Base-by-base conservation (phyloP, 2,329 filamentous ascomycete genomes). In the Beauveria caledonica region DNA sequence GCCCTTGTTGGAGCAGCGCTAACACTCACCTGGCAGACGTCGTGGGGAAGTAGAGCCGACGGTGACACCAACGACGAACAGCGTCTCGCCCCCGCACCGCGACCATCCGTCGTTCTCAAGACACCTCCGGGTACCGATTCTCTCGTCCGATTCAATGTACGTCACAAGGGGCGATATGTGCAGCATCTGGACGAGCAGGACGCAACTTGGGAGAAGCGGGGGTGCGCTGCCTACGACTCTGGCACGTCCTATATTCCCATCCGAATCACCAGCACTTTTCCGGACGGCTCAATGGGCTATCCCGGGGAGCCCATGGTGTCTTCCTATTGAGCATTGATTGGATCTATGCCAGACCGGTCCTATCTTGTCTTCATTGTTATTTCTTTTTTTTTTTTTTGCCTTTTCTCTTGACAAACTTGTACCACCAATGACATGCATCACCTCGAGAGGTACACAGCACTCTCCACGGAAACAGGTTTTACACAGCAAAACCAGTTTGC, bases 21-120 rank as follows among this genome's bases (percentile, higher is more conserved):
- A 62, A 62, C 58, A 39, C 21, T 60, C 40, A 25, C 44, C 40
- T 29, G 51, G 62, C 71, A 97, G 92, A 97, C 92, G 49, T 93
- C 92, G 57, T 97, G 92, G 92, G 92, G 92, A 70, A 96, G 91
- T 76, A 88, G 92, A 74, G 90, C 91, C 68, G 92, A 94, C 68
- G 92, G 91, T 70, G 92, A 97, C 74, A 83, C 88, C 66, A 89
- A 95, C 74, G 88, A 95, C 73, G 82, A 82, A 64, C 80, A 85
- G 66, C 86, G 88, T 69, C 85, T 90, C 78, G 83, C 75, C 44
- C 77, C 72, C 36, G 73, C 75, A 42, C 78, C 79, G 17, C 70
- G 70, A 66, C 76, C 71, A 33, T 71, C 74, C 5, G 65, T 72
- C 58, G 73, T 74, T 54, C 70, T 81, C 66, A 77, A 75, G 45